These are phyloP conservation scores for Umbilicaria muhlenbergii DNA, from an alignment of 495 filamentous ascomycete genomes.

Conservation along the genomic window DNA sequence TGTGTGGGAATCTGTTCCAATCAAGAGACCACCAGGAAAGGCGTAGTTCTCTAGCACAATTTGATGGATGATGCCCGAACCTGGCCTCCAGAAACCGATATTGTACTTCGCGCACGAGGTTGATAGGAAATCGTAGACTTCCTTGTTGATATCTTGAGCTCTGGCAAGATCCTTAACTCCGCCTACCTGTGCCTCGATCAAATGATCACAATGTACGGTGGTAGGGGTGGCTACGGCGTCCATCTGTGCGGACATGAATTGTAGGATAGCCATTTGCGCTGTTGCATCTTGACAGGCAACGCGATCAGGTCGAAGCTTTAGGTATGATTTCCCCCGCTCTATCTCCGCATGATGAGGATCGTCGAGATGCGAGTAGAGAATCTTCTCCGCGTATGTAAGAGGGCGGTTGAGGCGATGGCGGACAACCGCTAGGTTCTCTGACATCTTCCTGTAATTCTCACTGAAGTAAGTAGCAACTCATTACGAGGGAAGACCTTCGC, in stretches of 20 bases:
- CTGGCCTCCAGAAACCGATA: constrained; percentile 98
- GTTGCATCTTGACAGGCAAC: constrained; percentile 99
- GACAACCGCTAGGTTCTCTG: constrained; percentile 86
- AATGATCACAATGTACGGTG: constrained; percentile 97
- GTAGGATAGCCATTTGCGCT: constrained; percentile 97
- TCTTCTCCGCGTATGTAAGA: constrained; percentile 93
- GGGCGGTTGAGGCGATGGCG: constrained; percentile 78
- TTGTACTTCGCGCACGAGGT: constrained; percentile 96
- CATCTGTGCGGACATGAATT: constrained; percentile 99
- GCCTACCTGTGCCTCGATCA: constrained; percentile 95
- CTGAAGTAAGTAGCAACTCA: constrained; percentile 18
- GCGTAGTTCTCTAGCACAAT: constrained; percentile 98
- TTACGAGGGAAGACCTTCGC: neutral
- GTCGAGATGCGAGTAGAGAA: constrained; percentile 96
- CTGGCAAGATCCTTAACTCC: constrained; percentile 88
- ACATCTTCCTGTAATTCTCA: constrained; percentile 72
- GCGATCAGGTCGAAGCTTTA: constrained; percentile 90
- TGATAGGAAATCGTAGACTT: constrained; percentile 96
- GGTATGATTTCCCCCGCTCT: constrained; percentile 86
- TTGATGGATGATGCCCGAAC: constrained; percentile 99
- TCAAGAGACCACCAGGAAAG: constrained; percentile 94
- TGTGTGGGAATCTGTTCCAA: constrained; percentile 97
- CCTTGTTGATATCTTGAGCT: constrained; percentile 92
- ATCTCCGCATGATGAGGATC: constrained; percentile 93
- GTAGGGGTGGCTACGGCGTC: constrained; percentile 84